Conservation (phyloP, 805 yeast genomes). For the Spathaspora sp. region DNA sequence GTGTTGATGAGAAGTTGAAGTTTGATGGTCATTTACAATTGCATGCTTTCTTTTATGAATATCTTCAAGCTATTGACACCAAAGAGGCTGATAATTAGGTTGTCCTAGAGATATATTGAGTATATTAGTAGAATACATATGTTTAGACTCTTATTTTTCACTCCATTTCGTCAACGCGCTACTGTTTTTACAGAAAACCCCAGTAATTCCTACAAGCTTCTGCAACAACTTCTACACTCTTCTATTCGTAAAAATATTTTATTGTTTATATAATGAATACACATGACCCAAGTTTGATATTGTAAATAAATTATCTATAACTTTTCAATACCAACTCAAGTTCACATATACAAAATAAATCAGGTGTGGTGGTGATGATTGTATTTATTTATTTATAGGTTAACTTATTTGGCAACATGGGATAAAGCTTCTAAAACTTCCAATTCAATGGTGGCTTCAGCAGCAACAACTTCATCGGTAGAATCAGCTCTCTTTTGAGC, state of each 20-base stretch:
- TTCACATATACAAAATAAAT: neutral
- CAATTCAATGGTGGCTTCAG: conserved; percentile 92
- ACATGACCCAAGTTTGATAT: neutral
- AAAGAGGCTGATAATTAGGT: conserved; percentile 11
- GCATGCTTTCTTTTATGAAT: conserved; percentile 54
- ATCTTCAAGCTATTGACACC: conserved; percentile 41
- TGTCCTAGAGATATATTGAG: neutral
- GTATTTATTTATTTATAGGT: too few relatives aligned
- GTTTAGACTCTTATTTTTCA: too few relatives aligned
- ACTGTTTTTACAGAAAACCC: too few relatives aligned
- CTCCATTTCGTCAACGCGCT: too few relatives aligned
- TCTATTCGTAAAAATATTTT: neutral
- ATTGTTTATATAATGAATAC: neutral
- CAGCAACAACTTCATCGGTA: conserved; percentile 82
- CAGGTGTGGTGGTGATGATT: neutral
- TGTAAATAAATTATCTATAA: neutral
- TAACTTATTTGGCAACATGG: conserved; percentile 64
- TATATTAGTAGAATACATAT: too few relatives aligned
- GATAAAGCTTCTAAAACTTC: conserved; percentile 95
- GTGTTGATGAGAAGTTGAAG: conserved; percentile 58
- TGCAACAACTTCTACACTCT: too few relatives aligned
- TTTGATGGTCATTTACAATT: conserved; percentile 58
- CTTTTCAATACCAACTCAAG: neutral
- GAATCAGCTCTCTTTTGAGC: conserved; percentile 89
- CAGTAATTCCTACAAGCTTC: too few relatives aligned